Conservation (phyloP, 2,329 filamentous ascomycete species). For the Fusarium sp. region DNA sequence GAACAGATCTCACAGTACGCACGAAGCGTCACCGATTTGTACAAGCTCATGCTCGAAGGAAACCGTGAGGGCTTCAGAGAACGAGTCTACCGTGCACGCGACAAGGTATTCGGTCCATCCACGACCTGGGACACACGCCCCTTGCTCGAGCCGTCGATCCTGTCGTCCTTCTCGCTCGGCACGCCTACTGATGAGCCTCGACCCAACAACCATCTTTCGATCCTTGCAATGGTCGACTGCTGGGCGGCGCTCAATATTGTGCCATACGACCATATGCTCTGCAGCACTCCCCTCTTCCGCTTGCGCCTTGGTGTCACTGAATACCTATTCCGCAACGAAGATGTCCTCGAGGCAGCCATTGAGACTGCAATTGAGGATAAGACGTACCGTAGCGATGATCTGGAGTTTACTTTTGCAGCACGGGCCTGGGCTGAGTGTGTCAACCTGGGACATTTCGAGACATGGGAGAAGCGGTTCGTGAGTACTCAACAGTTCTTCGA, state of each 20-base stretch:
- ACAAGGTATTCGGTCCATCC: constrained; percentile 80
- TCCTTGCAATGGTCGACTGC: constrained; percentile 97
- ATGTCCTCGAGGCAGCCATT: constrained; percentile 83
- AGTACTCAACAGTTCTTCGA: constrained; percentile 91
- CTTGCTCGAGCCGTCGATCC: constrained; percentile 80
- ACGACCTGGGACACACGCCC: constrained; percentile 68
- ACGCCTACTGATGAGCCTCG: constrained; percentile 68
- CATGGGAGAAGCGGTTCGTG: constrained; percentile 90
- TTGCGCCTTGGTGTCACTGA: constrained; percentile 98
- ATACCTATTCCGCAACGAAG: constrained; percentile 86
- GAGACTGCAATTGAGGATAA: constrained; percentile 87
- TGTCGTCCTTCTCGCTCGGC: constrained; percentile 88
- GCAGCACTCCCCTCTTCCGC: constrained; percentile 95
- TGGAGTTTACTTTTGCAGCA: constrained; percentile 98
- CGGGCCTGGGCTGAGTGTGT: constrained; percentile 96
- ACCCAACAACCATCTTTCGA: constrained; percentile 91
- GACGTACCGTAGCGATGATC: constrained; percentile 91
- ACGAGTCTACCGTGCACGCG: constrained; percentile 70
- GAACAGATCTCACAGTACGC: constrained; percentile 96
- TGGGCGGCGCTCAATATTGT: constrained; percentile 95
- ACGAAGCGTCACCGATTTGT: constrained; percentile 88
- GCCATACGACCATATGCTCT: constrained; percentile 99
- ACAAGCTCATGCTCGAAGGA: constrained; percentile 95
- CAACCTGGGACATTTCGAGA: constrained; percentile 87
- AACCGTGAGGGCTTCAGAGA: constrained; percentile 75